Conservation (phyloP, 2,329 filamentous ascomycete species). For the Penicillium corylophilum region DNA sequence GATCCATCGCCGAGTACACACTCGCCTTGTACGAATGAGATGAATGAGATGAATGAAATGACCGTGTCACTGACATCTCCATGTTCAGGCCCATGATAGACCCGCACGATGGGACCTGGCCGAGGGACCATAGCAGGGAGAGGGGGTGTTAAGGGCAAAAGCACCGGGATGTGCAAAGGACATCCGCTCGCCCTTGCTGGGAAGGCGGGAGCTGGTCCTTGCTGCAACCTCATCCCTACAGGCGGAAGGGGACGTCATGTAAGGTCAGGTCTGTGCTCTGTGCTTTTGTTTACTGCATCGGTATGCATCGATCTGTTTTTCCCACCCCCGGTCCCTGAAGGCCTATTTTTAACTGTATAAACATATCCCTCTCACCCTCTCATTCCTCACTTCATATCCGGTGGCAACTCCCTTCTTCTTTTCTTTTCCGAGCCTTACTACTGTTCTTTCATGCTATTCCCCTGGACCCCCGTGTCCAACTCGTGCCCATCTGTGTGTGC, state of each 20-base stretch:
- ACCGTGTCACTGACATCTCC: background rate
- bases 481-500: constrained; percentile 15
- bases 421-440: constrained; percentile 1
- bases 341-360: constrained; percentile 38
- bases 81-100: background rate
- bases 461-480: constrained; percentile 5
- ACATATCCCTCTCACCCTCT: constrained; percentile 32
- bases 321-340: constrained; percentile 22
- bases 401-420: constrained; percentile 6
- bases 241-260: constrained; percentile 36
- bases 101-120: too few species aligned
- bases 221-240: constrained; percentile 32
- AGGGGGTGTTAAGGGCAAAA: background rate
- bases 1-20: background rate
- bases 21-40: background rate
- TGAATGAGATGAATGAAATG: background rate
- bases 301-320: constrained; percentile 33
- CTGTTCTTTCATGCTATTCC: constrained; percentile 7
- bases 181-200: constrained; percentile 32
- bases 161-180: background rate
- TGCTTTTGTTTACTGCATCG: constrained; percentile 43
- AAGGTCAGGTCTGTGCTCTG: constrained; percentile 40
- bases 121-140: background rate
- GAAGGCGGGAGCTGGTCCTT: constrained; percentile 29
- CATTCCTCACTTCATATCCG: constrained; percentile 17